Base-by-base conservation (phyloP, 1,139 yeast species). In the Citeromyces hawaiiensis region DNA sequence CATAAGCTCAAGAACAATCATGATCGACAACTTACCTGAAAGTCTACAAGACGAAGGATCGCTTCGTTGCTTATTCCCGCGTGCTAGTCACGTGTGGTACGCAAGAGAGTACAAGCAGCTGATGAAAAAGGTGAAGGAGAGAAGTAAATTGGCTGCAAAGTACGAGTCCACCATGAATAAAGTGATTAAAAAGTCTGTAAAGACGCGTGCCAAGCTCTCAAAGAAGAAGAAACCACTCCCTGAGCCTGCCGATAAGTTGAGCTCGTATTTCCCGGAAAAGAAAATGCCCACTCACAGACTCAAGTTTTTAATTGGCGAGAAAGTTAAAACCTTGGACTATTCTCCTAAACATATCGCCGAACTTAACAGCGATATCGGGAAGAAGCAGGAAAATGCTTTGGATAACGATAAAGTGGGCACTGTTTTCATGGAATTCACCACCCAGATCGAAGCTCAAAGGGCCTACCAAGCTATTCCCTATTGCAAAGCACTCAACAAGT, bases 391-490 rank as follows among this genome's bases (percentile, higher is more conserved):
- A 30, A 60, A 62, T 36, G 63, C 64, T 49, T 61, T 63, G 39
- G 56, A 66, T 15, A 60, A 64, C 43, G 63, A 66, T 8, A 77
- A 75, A 51, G 56, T 70, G 36, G 76, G 82, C 41, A 82, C 96
- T 32, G 94, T 83, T 15, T 87, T 91, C 55, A 69, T 88, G 39
- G 91, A 83, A 55, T 91, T 91, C 58, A 76, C 83, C 41, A 73
- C 87, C 43, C 96, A 87, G 59, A 77, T 81, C 53, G 85, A 85
- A 51, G 85, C 93, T 34, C 96, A 88, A 60, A 67, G 79, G 48
- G 97, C 96, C n/a, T 76, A 68, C 55, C 97, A 88, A 61, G 74
- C 83, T 21, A 63, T 76, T 42, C 75, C 86, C 45, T 66, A 39
- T 42, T 43, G 52, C 15, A 62, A 70, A 38, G 52, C 50, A 14